phyloP scores from a whole-genome alignment of 768 basidiomycete genomes.

The Tephrocybe rancida region DNA sequence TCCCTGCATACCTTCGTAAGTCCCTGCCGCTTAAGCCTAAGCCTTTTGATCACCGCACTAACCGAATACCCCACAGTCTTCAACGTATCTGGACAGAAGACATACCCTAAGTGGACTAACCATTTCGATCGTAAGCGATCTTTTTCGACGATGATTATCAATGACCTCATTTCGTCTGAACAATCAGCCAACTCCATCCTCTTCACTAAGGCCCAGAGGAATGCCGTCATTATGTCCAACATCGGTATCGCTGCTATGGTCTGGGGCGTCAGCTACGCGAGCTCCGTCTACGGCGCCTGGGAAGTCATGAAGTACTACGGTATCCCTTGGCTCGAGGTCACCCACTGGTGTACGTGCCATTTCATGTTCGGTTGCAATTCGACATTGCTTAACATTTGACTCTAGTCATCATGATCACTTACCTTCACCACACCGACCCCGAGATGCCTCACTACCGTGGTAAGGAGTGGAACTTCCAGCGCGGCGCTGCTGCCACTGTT shows the following conservation, averaged over 20 bases:
- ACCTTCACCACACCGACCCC: conserved; percentile 68
- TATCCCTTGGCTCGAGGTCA: conserved; percentile 56
- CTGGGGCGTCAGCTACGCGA: conserved; percentile 37
- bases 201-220: conserved; percentile 54
- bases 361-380: neutral
- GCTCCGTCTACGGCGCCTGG: conserved; percentile 36
- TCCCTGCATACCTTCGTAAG: conserved; percentile 64
- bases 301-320: conserved; percentile 51
- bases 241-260: conserved; percentile 55
- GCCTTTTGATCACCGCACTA: neutral
- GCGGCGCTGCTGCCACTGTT: conserved; percentile 63
- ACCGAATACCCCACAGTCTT: conserved; percentile 39
- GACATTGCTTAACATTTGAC: neutral
- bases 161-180: neutral
- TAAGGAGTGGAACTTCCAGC: conserved; percentile 59
- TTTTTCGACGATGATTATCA: neutral
- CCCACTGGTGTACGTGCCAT: conserved; percentile 51
- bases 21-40: neutral
- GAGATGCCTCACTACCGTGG: conserved; percentile 59
- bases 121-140: conserved; percentile 59
- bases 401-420: conserved; percentile 56
- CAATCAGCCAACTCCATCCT: conserved; percentile 53
- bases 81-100: conserved; percentile 64
- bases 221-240: conserved; percentile 58
- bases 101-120: conserved; percentile 64